Percentiles rank a stretch among this genome's conserved stretches.
phyloP scores from a whole-genome alignment of 2,329 filamentous ascomycete genomes.

The Microsporum audouinii region DNA sequence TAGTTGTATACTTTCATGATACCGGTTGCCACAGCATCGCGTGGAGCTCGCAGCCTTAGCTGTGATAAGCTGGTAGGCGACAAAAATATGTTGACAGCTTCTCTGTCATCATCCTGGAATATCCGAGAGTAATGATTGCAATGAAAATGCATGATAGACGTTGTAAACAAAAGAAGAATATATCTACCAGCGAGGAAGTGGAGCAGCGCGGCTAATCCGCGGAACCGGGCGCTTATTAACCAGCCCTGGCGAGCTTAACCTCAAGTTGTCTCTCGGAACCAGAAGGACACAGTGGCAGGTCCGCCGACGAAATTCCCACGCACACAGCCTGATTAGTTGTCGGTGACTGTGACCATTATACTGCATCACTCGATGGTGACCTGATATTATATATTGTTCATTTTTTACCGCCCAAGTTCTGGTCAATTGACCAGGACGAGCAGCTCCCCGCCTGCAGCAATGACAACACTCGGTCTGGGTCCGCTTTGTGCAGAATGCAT shows the following conservation, averaged over 20 bases:
- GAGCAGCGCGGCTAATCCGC: background rate
- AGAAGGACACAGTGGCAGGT: background rate
- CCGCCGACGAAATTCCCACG: background rate
- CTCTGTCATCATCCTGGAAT: background rate
- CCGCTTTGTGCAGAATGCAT: constrained; percentile 25
- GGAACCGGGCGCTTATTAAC: background rate
- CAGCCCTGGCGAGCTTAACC: background rate
- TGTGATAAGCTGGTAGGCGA: background rate
- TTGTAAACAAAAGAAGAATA: background rate
- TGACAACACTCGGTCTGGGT: constrained; percentile 7
- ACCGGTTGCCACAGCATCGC: background rate
- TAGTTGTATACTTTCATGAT: background rate
- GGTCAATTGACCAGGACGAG: constrained; percentile 14
- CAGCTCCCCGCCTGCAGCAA: background rate
- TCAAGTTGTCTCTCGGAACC: background rate
- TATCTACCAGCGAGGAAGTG: background rate
- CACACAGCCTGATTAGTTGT: background rate
- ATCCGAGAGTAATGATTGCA: background rate
- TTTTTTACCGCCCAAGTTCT: constrained; percentile 7
- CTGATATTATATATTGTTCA: background rate
- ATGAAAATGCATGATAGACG: background rate
- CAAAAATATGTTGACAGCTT: background rate
- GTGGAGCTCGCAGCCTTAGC: background rate
- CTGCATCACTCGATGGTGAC: background rate
- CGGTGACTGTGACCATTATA: background rate